Percentiles rank a stretch among this genome's conserved stretches.
These are phyloP conservation scores for Candida anglica DNA, from an alignment of 805 yeast genomes.

Conservation along the genomic window DNA sequence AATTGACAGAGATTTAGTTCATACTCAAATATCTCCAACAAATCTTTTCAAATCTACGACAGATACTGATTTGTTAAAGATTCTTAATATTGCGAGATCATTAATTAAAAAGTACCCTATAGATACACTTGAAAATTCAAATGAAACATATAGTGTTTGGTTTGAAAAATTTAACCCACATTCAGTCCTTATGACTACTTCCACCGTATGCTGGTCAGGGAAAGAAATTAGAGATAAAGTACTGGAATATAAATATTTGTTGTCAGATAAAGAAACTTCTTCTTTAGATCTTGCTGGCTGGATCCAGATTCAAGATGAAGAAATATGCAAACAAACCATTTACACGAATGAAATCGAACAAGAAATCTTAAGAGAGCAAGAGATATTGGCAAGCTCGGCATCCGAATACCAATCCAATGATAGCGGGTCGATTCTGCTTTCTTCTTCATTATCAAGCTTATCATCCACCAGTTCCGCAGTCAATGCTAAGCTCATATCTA, in stretches of 20 bases:
- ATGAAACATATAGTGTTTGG: constrained; percentile 39
- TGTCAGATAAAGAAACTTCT: constrained; percentile 1
- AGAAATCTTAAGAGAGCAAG: constrained; percentile 18
- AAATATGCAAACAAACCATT: constrained; percentile 21
- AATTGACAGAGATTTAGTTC: constrained; percentile 32
- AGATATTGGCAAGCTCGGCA: constrained; percentile 11
- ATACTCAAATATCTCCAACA: constrained; percentile 30
- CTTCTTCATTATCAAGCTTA: constrained; percentile 31
- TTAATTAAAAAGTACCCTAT: constrained; percentile 21
- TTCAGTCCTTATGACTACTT: constrained; percentile 75
- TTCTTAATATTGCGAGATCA: constrained; percentile 21
- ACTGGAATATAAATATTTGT: constrained; percentile 5
- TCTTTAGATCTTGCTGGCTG: constrained; percentile 8
- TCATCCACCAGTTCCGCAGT: constrained; percentile 26
- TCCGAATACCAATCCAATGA: constrained; percentile 14
- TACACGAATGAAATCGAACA: constrained; percentile 23
- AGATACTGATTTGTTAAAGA: constrained; percentile 23
- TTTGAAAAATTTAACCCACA: constrained; percentile 93
- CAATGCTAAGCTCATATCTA: constrained; percentile 19
- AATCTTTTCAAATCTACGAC: constrained; percentile 21
- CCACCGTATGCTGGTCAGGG: constrained; percentile 45
- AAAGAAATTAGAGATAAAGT: constrained; percentile 5
- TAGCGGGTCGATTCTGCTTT: constrained; percentile 21
- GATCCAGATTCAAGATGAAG: constrained; percentile 26
- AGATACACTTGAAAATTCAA: constrained; percentile 6